These are phyloP conservation scores for Hibiscus mutabilis DNA, from an alignment of 345 rosid species.

Conservation along the genomic window DNA sequence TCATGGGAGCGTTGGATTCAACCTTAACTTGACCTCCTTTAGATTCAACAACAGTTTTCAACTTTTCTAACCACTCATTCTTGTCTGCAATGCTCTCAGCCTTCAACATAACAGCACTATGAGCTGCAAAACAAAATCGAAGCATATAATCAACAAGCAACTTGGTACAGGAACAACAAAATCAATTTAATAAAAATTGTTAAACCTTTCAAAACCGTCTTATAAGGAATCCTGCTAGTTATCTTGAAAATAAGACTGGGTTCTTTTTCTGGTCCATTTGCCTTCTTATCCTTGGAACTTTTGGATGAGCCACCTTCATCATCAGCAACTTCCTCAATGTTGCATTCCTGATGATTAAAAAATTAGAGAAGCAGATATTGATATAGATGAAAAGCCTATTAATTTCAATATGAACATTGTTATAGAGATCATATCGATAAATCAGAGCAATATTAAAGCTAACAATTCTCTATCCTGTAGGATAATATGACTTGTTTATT, in stretches of 20 bases:
- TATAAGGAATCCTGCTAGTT: slow-evolving; percentile 82
- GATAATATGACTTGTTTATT: too few species aligned
- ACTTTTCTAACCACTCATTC: slow-evolving; percentile 78
- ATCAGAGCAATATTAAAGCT: not conserved
- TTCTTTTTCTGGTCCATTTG: slow-evolving; percentile 72
- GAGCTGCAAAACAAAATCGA: slow-evolving; percentile 53
- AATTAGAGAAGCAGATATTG: not conserved
- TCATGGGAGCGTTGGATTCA: slow-evolving; percentile 50
- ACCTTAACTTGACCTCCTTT: slow-evolving; percentile 61
- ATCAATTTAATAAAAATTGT: slow-evolving; percentile 9
- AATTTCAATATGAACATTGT: not conserved
- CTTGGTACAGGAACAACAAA: slow-evolving; percentile 4
- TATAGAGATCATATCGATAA: not conserved
- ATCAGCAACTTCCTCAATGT: slow-evolving; percentile 68
- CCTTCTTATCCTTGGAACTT: slow-evolving; percentile 82
- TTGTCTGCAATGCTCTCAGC: slow-evolving; percentile 86
- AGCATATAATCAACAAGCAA: slow-evolving; percentile 4
- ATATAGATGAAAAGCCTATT: not conserved
- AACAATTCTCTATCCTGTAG: not conserved
- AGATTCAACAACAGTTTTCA: slow-evolving; percentile 56
- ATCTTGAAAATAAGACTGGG: slow-evolving; percentile 68
- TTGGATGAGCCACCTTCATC: slow-evolving; percentile 70
- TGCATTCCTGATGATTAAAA: slow-evolving; percentile 63
- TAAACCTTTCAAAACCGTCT: slow-evolving; percentile 87
- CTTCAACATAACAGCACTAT: slow-evolving; percentile 71